These are phyloP conservation scores for Hypomontagnella monticulosa DNA, from an alignment of 495 filamentous ascomycete species.

Conservation along the genomic window DNA sequence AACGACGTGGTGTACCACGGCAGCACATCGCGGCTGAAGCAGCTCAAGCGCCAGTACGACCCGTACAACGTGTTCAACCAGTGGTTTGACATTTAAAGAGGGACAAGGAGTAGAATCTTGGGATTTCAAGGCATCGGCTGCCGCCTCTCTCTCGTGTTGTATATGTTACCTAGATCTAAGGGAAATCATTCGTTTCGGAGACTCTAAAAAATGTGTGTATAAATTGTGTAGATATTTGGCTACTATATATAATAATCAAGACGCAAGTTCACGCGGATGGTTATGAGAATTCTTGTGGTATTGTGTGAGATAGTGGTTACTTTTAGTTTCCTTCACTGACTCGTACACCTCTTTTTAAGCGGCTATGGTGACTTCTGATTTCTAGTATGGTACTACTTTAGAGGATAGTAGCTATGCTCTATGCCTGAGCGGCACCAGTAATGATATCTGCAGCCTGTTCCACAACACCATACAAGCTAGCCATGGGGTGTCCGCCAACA, in stretches of 20 bases:
- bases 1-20: slow-evolving; percentile 44
- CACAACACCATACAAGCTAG: slow-evolving; percentile 22
- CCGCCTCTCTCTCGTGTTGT: background rate
- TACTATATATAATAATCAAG: background rate
- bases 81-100: slow-evolving; percentile 24
- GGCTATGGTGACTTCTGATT: too few species aligned
- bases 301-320: too few species aligned
- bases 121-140: background rate
- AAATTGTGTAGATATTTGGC: slow-evolving; percentile 4
- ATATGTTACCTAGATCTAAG: background rate
- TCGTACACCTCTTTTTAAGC: too few species aligned
- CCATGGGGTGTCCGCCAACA: slow-evolving; percentile 24
- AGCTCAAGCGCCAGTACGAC: slow-evolving; percentile 53
- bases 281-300: too few species aligned
- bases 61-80: slow-evolving; percentile 50
- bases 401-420: background rate
- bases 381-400: too few species aligned
- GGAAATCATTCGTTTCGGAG: background rate
- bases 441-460: slow-evolving; percentile 35
- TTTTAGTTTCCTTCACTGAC: too few species aligned
- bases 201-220: background rate
- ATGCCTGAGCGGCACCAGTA: background rate
- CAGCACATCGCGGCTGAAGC: slow-evolving; percentile 43
- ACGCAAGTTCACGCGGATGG: too few species aligned
- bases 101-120: too few species aligned